phyloP scores from a whole-genome alignment of 768 basidiomycete genomes.

The Leccinum boreale region DNA sequence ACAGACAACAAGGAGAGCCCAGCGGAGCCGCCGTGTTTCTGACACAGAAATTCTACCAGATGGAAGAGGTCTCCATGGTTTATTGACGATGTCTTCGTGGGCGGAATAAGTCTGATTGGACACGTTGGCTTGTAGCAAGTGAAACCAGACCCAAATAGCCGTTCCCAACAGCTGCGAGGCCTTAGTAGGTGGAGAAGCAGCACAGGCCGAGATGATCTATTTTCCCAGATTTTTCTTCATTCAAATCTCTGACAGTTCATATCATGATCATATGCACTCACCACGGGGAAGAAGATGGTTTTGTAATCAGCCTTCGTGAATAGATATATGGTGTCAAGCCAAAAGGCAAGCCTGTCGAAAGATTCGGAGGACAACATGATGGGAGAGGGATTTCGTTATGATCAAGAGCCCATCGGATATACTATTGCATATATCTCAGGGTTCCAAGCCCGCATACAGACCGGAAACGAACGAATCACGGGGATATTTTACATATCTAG shows the following conservation, averaged over 20 bases:
- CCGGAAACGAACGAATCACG: background rate
- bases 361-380: background rate
- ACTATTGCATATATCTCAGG: background rate
- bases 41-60: conserved; percentile 28
- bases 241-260: background rate
- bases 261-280: conserved; percentile 10
- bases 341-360: conserved; percentile 1
- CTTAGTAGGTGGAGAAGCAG: background rate
- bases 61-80: conserved; percentile 38
- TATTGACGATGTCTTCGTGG: conserved; percentile 33
- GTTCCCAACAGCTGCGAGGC: background rate
- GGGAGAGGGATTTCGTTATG: background rate
- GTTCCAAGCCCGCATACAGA: background rate
- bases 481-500: background rate
- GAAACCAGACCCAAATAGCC: conserved; percentile 30
- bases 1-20: conserved; percentile 30
- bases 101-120: conserved; percentile 30
- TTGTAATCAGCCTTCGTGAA: conserved; percentile 36
- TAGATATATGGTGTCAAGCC: conserved; percentile 30
- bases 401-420: background rate
- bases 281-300: conserved; percentile 34
- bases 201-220: conserved; percentile 11
- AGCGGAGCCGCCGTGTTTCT: conserved; percentile 28
- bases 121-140: conserved; percentile 32
- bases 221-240: background rate